phyloP scores from a whole-genome alignment of 2,329 filamentous ascomycete genomes.

The Trichoderma oligosporum region DNA sequence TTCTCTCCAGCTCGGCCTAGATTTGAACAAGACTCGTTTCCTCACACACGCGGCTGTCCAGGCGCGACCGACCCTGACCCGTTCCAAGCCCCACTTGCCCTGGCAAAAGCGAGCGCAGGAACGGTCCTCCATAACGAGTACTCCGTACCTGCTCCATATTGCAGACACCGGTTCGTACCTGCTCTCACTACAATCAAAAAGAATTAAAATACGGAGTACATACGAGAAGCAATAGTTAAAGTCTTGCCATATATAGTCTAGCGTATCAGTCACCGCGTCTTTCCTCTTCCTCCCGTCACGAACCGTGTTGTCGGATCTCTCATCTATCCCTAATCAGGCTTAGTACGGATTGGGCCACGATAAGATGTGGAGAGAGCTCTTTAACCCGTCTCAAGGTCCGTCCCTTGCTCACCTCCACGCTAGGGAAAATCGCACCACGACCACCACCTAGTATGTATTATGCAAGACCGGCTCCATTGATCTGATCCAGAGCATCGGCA shows the following conservation, averaged over 20 bases:
- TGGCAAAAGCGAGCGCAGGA: not conserved
- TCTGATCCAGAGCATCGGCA: constrained; percentile 8
- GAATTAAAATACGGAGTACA: too few species aligned
- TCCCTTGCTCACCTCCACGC: not conserved
- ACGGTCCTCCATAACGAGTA: too few species aligned
- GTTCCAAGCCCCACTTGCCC: not conserved
- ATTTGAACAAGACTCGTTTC: not conserved
- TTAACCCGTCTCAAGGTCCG: too few species aligned
- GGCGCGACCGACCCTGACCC: not conserved
- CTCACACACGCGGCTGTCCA: constrained; percentile 1
- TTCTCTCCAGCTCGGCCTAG: not conserved
- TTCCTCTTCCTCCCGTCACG: constrained; percentile 7
- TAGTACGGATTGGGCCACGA: not conserved
- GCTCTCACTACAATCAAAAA: too few species aligned
- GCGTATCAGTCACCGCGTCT: constrained; percentile 20
- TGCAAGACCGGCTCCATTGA: constrained; percentile 5
- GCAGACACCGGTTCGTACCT: not conserved
- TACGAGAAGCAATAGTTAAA: too few species aligned
- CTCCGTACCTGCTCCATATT: too few species aligned
- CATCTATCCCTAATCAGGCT: not conserved
- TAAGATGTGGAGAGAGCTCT: not conserved
- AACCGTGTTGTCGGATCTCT: constrained; percentile 14
- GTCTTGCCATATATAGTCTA: not conserved
- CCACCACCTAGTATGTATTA: not conserved
- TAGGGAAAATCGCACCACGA: not conserved